Evolutionary conservation across 768 basidiomycete genomes (phyloP).

Genomic region (Chalciporus pseudorubinellus): DNA sequence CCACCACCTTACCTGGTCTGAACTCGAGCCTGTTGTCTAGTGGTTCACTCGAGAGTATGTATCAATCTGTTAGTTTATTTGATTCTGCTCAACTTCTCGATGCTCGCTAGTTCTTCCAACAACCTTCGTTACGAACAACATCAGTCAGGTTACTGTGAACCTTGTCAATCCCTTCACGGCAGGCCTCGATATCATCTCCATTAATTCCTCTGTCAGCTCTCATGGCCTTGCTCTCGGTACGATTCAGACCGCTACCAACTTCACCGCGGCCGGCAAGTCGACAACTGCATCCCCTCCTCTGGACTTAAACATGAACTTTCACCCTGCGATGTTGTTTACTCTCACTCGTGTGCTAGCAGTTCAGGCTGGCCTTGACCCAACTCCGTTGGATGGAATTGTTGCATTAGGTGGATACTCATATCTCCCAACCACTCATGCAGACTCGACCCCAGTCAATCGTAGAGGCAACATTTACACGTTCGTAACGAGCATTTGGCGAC

Average conservation of each 20-base stretch:
- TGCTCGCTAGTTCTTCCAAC: constrained; percentile 51
- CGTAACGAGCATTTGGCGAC: background rate
- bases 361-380: constrained; percentile 56
- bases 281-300: constrained; percentile 57
- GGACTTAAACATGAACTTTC: constrained; percentile 63
- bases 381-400: constrained; percentile 66
- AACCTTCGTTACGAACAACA: constrained; percentile 59
- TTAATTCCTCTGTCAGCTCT: constrained; percentile 58
- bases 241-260: constrained; percentile 52
- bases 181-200: constrained; percentile 52
- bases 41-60: constrained; percentile 52
- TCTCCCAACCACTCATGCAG: constrained; percentile 34
- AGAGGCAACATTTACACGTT: constrained; percentile 56
- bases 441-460: constrained; percentile 31
- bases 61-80: background rate
- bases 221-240: constrained; percentile 62
- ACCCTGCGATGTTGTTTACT: constrained; percentile 67
- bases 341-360: constrained; percentile 65
- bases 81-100: background rate
- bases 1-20: constrained; percentile 57
- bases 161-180: constrained; percentile 69
- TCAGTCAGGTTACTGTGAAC: constrained; percentile 60
- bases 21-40: constrained; percentile 53
- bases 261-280: constrained; percentile 50
- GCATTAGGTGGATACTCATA: constrained; percentile 65